Percentiles rank a stretch among this genome's conserved stretches.
Conservation (phyloP, 1,139 yeast species). For the Suhomyces yuchorum region DNA sequence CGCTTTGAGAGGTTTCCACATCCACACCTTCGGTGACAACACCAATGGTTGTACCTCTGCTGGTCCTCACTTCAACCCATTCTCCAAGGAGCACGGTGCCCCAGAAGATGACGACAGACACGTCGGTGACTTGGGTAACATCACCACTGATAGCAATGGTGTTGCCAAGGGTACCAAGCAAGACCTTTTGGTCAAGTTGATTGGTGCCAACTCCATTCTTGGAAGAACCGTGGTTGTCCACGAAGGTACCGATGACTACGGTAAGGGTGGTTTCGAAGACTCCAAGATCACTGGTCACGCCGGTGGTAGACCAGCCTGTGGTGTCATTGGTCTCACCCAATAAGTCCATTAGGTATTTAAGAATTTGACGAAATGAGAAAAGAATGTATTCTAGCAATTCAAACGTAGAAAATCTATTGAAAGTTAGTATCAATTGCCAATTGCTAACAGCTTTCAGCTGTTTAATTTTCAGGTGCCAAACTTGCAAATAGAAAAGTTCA, state of each 20-base stretch:
- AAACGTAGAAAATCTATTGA: too few relatives aligned
- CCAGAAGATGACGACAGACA: constrained; percentile 90
- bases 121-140: constrained; percentile 97
- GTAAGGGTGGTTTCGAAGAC: constrained; percentile 93
- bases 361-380: constrained; percentile 7
- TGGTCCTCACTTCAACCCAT: constrained; percentile 98
- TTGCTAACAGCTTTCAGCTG: too few relatives aligned
- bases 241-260: constrained; percentile 93
- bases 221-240: constrained; percentile 98
- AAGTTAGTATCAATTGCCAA: too few relatives aligned
- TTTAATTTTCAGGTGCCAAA: too few relatives aligned
- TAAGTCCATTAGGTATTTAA: constrained; percentile 20
- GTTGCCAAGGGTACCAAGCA: constrained; percentile 85
- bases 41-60: constrained; percentile 99
- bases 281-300: constrained; percentile 98
- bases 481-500: too few relatives aligned
- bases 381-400: background rate
- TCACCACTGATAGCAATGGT: constrained; percentile 82
- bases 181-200: constrained; percentile 73
- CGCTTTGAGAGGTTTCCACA: constrained; percentile 94
- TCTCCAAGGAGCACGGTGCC: constrained; percentile 87
- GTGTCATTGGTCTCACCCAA: constrained; percentile 85
- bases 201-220: constrained; percentile 82
- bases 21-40: constrained; percentile 97
- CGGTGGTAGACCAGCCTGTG: constrained; percentile 98